Conservation (phyloP, 2,329 filamentous ascomycete species). For the Fusarium kyushuense region DNA sequence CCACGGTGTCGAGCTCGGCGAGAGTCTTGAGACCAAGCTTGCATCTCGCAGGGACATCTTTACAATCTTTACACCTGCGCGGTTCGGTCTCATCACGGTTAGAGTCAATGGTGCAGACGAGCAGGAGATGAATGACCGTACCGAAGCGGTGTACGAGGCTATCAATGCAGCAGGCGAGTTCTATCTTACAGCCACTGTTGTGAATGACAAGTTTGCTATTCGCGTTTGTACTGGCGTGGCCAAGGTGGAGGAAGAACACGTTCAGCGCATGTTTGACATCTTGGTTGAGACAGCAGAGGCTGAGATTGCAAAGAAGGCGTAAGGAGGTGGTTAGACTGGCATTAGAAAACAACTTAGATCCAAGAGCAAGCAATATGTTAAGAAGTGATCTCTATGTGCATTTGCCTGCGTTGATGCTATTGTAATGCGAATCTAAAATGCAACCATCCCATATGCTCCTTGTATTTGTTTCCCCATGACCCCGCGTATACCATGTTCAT, state of each 20-base stretch:
- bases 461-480: background rate
- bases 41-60: slow-evolving; percentile 75
- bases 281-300: slow-evolving; percentile 72
- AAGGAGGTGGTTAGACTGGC: background rate
- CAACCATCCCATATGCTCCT: slow-evolving; percentile 1
- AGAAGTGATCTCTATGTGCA: background rate
- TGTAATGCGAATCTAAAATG: background rate
- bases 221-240: slow-evolving; percentile 81
- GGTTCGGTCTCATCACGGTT: slow-evolving; percentile 84
- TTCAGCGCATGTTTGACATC: slow-evolving; percentile 79
- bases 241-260: slow-evolving; percentile 75
- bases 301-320: slow-evolving; percentile 27
- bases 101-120: slow-evolving; percentile 62
- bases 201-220: slow-evolving; percentile 81
- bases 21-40: slow-evolving; percentile 74
- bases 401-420: background rate
- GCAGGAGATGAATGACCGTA: slow-evolving; percentile 73
- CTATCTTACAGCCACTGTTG: slow-evolving; percentile 82
- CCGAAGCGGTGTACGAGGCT: slow-evolving; percentile 79
- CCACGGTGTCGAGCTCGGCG: slow-evolving; percentile 75
- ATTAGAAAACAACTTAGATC: background rate
- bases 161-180: slow-evolving; percentile 82
- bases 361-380: background rate
- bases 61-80: slow-evolving; percentile 77
- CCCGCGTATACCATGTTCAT: background rate